A percentile compares a stretch with the other conserved stretches of the same genome.
phyloP scores from a whole-genome alignment of 768 basidiomycete species.

The Dioszegia aurantiaca region DNA sequence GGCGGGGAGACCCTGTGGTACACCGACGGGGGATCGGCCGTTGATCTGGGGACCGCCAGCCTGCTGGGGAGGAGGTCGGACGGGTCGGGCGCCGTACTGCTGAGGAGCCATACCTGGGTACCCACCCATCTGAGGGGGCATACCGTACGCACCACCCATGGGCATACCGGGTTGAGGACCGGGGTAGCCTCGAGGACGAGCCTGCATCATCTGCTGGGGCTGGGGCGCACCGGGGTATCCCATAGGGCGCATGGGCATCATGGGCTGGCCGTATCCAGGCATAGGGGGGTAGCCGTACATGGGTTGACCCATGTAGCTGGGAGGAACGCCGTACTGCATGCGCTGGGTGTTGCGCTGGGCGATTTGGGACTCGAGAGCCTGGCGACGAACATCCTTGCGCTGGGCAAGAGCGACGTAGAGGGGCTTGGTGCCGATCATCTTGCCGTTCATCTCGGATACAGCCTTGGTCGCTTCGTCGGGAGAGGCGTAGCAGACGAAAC shows the following conservation, averaged over 20 bases:
- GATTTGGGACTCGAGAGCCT: conserved; percentile 98
- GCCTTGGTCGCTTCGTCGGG: conserved; percentile 99
- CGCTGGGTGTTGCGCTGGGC: conserved; percentile 90
- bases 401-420: conserved; percentile 98
- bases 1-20: conserved; percentile 55
- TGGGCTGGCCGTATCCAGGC: conserved; percentile 76
- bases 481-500: conserved; percentile 97
- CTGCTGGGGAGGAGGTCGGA: conserved; percentile 61
- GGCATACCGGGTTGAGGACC: conserved; percentile 63
- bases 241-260: conserved; percentile 50
- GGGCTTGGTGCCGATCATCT: conserved; percentile 98
- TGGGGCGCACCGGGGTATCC: conserved; percentile 60
- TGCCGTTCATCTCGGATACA: conserved; percentile 99
- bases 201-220: conserved; percentile 72
- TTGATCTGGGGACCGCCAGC: conserved; percentile 55
- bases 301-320: conserved; percentile 70
- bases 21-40: conserved; percentile 53
- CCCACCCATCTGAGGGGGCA: conserved; percentile 39
- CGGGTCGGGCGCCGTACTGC: conserved; percentile 30
- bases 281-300: conserved; percentile 76
- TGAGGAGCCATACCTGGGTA: conserved; percentile 53
- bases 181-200: conserved; percentile 38
- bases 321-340: conserved; percentile 81
- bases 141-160: conserved; percentile 53
- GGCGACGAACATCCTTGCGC: conserved; percentile 93